Percentiles rank a stretch among this genome's conserved stretches.
These are phyloP conservation scores for Phlegmacium glaucopus DNA, from an alignment of 768 basidiomycete species.

Conservation along the genomic window DNA sequence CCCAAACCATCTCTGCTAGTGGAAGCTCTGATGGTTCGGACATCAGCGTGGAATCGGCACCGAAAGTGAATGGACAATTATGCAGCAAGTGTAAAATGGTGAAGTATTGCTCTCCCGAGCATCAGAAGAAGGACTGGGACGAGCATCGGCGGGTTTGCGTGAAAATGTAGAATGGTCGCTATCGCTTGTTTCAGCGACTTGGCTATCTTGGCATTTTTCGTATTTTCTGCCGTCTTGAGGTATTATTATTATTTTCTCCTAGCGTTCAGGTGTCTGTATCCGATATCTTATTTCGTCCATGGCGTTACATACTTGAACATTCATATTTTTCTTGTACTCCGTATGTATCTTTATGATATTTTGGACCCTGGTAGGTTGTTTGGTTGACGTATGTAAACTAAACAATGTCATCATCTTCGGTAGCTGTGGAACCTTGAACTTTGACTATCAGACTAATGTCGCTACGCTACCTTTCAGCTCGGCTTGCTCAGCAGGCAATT, in stretches of 20 bases:
- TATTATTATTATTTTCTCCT: no score
- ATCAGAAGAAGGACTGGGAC: slow-evolving; percentile 76
- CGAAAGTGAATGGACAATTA: slow-evolving; percentile 42
- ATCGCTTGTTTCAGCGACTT: neutral
- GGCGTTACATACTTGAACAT: no score
- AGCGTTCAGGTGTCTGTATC: no score
- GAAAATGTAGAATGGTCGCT: slow-evolving; percentile 6
- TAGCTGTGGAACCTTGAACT: neutral
- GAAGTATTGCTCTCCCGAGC: slow-evolving; percentile 72
- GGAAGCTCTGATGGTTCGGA: slow-evolving; percentile 28
- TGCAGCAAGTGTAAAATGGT: slow-evolving; percentile 80
- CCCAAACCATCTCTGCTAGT: slow-evolving; percentile 15
- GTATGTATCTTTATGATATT: no score
- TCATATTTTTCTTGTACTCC: no score
- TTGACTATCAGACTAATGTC: slow-evolving; percentile 33
- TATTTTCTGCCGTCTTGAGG: slow-evolving; percentile 2
- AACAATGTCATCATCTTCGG: neutral
- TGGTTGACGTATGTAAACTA: no score
- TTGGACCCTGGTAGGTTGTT: no score
- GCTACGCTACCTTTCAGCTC: slow-evolving; percentile 65
- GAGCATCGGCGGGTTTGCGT: slow-evolving; percentile 71
- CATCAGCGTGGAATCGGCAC: slow-evolving; percentile 12
- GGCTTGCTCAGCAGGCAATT: slow-evolving; percentile 70
- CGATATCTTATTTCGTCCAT: no score
- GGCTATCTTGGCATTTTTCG: neutral